These are phyloP conservation scores for Verticillium nubilum DNA, from an alignment of 2,329 filamentous ascomycete species.

Conservation along the genomic window DNA sequence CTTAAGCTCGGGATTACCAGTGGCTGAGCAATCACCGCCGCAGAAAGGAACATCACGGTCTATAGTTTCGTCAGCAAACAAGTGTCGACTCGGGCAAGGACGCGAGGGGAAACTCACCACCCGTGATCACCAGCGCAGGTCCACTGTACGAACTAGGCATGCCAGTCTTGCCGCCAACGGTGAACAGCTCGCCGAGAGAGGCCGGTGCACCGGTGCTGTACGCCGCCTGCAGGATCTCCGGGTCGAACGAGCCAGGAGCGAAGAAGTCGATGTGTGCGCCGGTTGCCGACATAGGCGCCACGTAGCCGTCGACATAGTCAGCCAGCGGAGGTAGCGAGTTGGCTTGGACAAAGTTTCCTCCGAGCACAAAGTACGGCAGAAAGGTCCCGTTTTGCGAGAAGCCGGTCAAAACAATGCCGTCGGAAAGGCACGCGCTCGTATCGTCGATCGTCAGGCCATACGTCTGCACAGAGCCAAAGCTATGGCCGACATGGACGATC, in stretches of 20 bases:
- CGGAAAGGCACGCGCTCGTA: slow-evolving; percentile 39
- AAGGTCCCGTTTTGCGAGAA: slow-evolving; percentile 46
- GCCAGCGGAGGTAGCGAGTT: slow-evolving; percentile 20
- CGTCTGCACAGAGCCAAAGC: slow-evolving; percentile 54
- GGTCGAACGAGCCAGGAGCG: slow-evolving; percentile 48
- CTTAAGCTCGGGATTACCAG: slow-evolving; percentile 26
- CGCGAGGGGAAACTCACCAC: slow-evolving; percentile 28
- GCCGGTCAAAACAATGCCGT: slow-evolving; percentile 56
- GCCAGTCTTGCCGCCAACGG: slow-evolving; percentile 35
- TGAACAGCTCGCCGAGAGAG: slow-evolving; percentile 53
- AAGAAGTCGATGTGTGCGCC: slow-evolving; percentile 49
- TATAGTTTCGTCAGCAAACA: slow-evolving; percentile 12
- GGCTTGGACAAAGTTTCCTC: slow-evolving; percentile 42
- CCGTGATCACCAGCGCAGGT: slow-evolving; percentile 55
- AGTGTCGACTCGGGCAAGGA: slow-evolving; percentile 7
- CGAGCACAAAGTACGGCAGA: slow-evolving; percentile 34
- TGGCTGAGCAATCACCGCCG: slow-evolving; percentile 52
- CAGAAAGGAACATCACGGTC: slow-evolving; percentile 52
- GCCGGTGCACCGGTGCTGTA: slow-evolving; percentile 48
- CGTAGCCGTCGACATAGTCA: slow-evolving; percentile 43
- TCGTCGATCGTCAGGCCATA: slow-evolving; percentile 48
- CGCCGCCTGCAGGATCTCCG: slow-evolving; percentile 39
- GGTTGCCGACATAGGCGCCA: slow-evolving; percentile 38
- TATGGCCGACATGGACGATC: slow-evolving; percentile 58
- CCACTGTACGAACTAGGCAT: slow-evolving; percentile 37